These are phyloP conservation scores for Trypanosoma theileri DNA, from an alignment of 208 protist species.

Conservation along the genomic window DNA sequence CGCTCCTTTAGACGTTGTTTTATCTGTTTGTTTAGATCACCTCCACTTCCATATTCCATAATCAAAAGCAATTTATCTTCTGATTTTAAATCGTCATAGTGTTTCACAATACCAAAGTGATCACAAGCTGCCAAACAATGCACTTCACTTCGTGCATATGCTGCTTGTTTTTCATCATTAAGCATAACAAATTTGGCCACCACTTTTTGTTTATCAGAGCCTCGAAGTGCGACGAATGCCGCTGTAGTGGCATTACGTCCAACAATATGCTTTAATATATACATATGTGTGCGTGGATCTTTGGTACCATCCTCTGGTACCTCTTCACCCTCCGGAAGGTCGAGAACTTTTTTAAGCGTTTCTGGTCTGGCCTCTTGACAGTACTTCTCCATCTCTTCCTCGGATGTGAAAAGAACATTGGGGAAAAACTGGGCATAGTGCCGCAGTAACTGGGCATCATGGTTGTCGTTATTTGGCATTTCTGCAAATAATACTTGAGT, in stretches of 20 bases:
- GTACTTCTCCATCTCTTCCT: constrained; percentile 70
- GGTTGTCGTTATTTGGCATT: constrained; percentile 38
- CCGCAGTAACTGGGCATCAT: constrained; percentile 55
- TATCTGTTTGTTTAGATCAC: constrained; percentile 88
- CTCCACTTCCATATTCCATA: constrained; percentile 89
- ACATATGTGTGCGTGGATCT: constrained; percentile 80
- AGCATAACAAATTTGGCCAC: constrained; percentile 88
- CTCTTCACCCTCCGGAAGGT: constrained; percentile 73
- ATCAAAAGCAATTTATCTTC: constrained; percentile 83
- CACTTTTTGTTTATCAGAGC: constrained; percentile 61
- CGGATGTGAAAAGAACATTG: constrained; percentile 68
- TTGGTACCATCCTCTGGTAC: constrained; percentile 37
- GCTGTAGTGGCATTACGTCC: constrained; percentile 83
- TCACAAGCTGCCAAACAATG: constrained; percentile 84
- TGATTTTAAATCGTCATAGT: constrained; percentile 81
- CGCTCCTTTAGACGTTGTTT: constrained; percentile 74
- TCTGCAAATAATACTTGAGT: not conserved
- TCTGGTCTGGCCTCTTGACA: constrained; percentile 42
- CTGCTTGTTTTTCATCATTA: constrained; percentile 80
- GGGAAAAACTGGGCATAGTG: constrained; percentile 86
- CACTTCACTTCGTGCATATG: constrained; percentile 82
- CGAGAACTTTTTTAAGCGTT: constrained; percentile 28
- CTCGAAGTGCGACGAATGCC: constrained; percentile 76
- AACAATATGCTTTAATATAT: constrained; percentile 75
- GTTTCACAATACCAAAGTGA: constrained; percentile 90